Conservation (phyloP, 306 rosid species). For the Dryas octopetala region DNA sequence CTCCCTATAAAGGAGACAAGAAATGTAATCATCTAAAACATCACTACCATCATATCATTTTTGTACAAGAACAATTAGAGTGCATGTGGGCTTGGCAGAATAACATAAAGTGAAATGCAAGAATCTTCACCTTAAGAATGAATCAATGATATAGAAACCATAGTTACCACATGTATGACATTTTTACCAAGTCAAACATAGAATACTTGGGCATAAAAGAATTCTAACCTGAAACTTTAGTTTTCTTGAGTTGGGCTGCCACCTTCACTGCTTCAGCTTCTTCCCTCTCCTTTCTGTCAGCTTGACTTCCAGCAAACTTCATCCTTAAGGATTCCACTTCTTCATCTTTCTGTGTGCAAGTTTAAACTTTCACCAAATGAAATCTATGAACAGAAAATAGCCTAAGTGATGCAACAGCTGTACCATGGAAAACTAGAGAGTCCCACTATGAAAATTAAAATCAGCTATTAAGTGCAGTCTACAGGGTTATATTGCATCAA, state of each 20-base stretch:
- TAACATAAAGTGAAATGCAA: too few species aligned
- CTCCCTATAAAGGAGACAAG: too few species aligned
- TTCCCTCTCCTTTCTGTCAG: conserved; percentile 72
- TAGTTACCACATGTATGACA: too few species aligned
- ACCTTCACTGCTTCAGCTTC: conserved; percentile 74
- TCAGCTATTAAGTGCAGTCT: not conserved
- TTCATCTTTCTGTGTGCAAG: conserved; percentile 78
- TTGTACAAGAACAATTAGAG: too few species aligned
- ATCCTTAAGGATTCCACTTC: conserved; percentile 66
- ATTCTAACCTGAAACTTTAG: conserved; percentile 65
- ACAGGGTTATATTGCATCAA: not conserved
- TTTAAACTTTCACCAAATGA: conserved; percentile 5
- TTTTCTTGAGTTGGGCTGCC: conserved; percentile 66
- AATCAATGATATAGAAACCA: too few species aligned
- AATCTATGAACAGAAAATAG: not conserved
- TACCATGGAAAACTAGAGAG: not conserved
- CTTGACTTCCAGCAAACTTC: conserved; percentile 95
- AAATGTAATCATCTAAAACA: too few species aligned
- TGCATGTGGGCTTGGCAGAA: too few species aligned
- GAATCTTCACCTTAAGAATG: too few species aligned
- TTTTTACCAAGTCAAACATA: not conserved
- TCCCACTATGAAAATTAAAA: not conserved
- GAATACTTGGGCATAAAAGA: not conserved
- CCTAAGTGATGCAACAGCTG: not conserved
- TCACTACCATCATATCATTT: too few species aligned